Percentiles rank a stretch among this genome's conserved stretches.
Conservation (phyloP, 2,329 filamentous ascomycete genomes). For the Pseudogymnoascus sp. region DNA sequence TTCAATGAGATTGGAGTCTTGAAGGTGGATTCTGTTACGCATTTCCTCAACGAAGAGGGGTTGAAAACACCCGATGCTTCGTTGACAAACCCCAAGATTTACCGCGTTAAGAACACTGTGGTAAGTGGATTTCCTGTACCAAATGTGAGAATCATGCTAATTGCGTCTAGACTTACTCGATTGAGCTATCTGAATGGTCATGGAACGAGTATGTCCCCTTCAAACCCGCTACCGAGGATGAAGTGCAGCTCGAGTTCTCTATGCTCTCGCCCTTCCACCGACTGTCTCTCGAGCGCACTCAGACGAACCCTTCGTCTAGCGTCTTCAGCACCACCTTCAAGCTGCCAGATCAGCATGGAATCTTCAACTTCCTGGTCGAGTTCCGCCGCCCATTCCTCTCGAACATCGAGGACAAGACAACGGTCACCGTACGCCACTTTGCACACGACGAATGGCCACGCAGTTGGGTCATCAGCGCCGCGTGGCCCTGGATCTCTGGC, state of each 20-base stretch:
- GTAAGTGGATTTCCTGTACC: conserved; percentile 47
- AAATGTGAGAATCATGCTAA: neutral
- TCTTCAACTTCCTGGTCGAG: conserved; percentile 97
- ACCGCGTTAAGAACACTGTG: conserved; percentile 93
- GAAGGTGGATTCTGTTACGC: conserved; percentile 73
- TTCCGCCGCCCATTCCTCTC: conserved; percentile 93
- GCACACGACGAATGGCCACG: conserved; percentile 95
- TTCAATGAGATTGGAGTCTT: conserved; percentile 92
- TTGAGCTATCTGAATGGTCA: conserved; percentile 80
- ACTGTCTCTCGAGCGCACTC: conserved; percentile 55
- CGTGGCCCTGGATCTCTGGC: conserved; percentile 90
- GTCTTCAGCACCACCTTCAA: conserved; percentile 70
- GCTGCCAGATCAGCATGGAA: conserved; percentile 93
- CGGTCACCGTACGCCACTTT: conserved; percentile 91
- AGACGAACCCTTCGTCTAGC: conserved; percentile 56
- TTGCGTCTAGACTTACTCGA: conserved; percentile 30
- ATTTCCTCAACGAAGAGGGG: conserved; percentile 55
- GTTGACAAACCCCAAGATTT: conserved; percentile 70
- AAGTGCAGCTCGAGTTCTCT: conserved; percentile 88
- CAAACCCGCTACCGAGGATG: conserved; percentile 58
- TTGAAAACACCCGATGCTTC: conserved; percentile 38
- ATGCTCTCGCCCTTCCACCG: conserved; percentile 99
- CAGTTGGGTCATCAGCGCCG: conserved; percentile 80
- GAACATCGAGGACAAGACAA: conserved; percentile 85
- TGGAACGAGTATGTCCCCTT: conserved; percentile 71